Evolutionary conservation across 83 land plant species (phyloP).

Genomic region (Isoetes engelmannii): DNA sequence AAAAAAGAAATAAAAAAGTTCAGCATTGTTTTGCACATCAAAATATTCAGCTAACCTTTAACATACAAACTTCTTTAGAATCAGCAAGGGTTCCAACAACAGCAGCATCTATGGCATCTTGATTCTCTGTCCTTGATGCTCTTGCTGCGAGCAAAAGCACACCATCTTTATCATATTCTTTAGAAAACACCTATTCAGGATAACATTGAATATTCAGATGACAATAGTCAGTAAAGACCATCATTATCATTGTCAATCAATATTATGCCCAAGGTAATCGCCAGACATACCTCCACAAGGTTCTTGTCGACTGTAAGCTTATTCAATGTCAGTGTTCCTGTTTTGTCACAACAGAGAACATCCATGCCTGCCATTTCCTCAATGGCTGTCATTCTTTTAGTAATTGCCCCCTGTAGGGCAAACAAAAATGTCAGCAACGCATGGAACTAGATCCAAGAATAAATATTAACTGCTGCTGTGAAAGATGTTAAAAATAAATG

Average conservation of each 20-base stretch:
- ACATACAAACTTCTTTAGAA: constrained; percentile 46
- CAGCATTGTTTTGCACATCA: not conserved
- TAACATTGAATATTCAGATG: not conserved
- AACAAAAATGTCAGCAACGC: no score
- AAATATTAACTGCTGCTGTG: no score
- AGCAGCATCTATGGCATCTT: constrained; percentile 65
- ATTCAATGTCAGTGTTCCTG: constrained; percentile 6
- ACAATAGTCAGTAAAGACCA: not conserved
- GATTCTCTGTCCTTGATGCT: constrained; percentile 55
- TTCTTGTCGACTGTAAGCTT: constrained; percentile 11
- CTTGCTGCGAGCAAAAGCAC: constrained; percentile 45
- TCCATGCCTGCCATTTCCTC: constrained; percentile 11
- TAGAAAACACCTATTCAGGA: constrained; percentile 29
- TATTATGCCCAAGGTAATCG: not conserved
- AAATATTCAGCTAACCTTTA: no score
- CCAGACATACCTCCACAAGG: not conserved
- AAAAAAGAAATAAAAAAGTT: not conserved
- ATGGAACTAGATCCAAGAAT: not conserved
- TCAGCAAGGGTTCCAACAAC: constrained; percentile 55
- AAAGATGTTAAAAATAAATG: not conserved
- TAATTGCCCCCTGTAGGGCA: constrained; percentile 6
- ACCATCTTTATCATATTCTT: constrained; percentile 38
- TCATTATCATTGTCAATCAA: not conserved
- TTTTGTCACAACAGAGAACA: constrained; percentile 5
- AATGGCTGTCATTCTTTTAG: constrained; percentile 5